Base-by-base conservation (phyloP, 2,329 filamentous ascomycete genomes). In the Blastomyces silverae region DNA sequence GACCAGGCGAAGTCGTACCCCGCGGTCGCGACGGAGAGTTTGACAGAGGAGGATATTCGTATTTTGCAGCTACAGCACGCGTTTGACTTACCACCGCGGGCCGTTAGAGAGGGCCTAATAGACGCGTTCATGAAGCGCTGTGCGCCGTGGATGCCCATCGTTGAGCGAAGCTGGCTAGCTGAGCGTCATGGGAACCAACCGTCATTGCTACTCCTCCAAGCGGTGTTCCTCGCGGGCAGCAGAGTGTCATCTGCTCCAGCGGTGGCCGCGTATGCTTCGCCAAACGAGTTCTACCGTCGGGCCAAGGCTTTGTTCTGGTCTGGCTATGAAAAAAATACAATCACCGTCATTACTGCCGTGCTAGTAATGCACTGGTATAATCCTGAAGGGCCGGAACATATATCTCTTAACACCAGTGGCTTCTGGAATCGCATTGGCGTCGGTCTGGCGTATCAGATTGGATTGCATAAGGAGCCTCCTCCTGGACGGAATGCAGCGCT, bases 371-470 rank as follows among this genome's bases (percentile, higher is more conserved):
- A 75, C 64, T 75, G 73, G 73, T 75, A 73, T 63, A 75, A 74
- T 61, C 73, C 73, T 0, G 72, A 73, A 62, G 73, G 73, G 0
- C 74, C 73, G 1, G 74, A 75, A 61, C 73, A 74, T 62, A 71
- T 76, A 20, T 79, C 77, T 13, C 72, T 78, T 8, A 77, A 80
- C 65, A 79, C 76, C 0, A 79, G 78, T 63, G 75, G 76, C 13
- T 80, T 80, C 65, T 80, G 79, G 79, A 70, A 78, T 39, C 73
- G 77, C 28, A 75, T 79, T 34, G 76, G 76, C 48, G 74, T 78
- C 25, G 77, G 77, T 1, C 68, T 80, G 34, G 78, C 77, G 1
- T 78, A 79, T 69, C 78, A 80, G 64, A 73, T 79, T 64, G 78
- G 79, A 3, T 69, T 80, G n/a, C 78, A 80, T 65, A 74, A 75